Conservation (phyloP, 306 rosid species). For the Cercis canadensis region DNA sequence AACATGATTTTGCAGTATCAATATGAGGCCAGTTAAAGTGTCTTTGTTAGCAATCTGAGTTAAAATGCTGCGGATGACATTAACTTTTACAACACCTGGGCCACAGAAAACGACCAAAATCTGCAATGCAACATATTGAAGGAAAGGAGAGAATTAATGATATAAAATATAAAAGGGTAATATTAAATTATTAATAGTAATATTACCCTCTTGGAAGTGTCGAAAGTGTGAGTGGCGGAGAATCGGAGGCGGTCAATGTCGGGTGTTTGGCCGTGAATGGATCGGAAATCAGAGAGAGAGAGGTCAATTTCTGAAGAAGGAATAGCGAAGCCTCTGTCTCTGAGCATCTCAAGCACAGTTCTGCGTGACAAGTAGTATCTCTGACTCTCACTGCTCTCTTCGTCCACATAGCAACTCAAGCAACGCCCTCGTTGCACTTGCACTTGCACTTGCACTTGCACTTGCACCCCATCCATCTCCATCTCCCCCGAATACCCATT, state of each 20-base stretch:
- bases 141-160: not conserved
- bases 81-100: conserved; percentile 64
- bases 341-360: conserved; percentile 83
- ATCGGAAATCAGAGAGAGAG: conserved; percentile 71
- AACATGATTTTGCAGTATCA: conserved; percentile 66
- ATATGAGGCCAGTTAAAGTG: conserved; percentile 63
- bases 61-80: conserved; percentile 54
- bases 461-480: conserved; percentile 34
- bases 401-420: conserved; percentile 55
- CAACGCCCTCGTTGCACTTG: conserved; percentile 47
- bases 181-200: too few species aligned
- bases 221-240: conserved; percentile 58
- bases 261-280: conserved; percentile 55
- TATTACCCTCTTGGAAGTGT: conserved; percentile 69
- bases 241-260: conserved; percentile 77
- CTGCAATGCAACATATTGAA: conserved; percentile 48
- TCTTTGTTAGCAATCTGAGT: conserved; percentile 73
- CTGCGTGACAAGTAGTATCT: conserved; percentile 73
- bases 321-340: conserved; percentile 76
- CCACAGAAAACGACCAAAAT: conserved; percentile 73
- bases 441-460: too few species aligned
- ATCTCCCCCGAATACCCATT: too few species aligned
- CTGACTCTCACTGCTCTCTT: conserved; percentile 72
- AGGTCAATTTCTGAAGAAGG: conserved; percentile 59
- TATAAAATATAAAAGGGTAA: not conserved